A percentile compares a stretch with the other conserved stretches of the same genome.
These are phyloP conservation scores for Aspergillus sclerotiicarbonarius DNA, from an alignment of 495 filamentous ascomycete species.

Conservation along the genomic window DNA sequence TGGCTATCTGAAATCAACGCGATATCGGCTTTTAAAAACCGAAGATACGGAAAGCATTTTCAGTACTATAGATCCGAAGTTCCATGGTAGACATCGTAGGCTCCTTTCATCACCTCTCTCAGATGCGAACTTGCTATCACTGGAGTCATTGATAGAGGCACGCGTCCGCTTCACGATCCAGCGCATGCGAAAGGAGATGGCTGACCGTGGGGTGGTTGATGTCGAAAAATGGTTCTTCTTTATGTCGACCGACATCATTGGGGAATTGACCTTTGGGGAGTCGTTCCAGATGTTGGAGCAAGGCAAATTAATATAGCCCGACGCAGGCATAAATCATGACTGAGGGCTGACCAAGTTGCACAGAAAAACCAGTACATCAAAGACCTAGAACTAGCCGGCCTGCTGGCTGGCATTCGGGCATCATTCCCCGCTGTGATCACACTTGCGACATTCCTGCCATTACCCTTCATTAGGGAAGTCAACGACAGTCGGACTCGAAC, in stretches of 20 bases:
- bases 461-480: constrained; percentile 12
- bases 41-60: constrained; percentile 27
- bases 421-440: constrained; percentile 34
- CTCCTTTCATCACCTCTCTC: constrained; percentile 39
- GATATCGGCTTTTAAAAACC: constrained; percentile 18
- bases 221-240: constrained; percentile 57
- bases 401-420: constrained; percentile 28
- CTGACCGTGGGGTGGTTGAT: constrained; percentile 35
- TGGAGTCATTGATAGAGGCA: constrained; percentile 30
- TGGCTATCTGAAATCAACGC: constrained; percentile 20
- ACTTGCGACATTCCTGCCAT: constrained; percentile 8
- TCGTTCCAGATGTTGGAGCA: constrained; percentile 54
- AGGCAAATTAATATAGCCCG: constrained; percentile 33
- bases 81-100: constrained; percentile 28
- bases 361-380: constrained; percentile 43
- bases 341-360: no score
- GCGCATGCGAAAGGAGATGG: constrained; percentile 33
- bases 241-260: constrained; percentile 57
- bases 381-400: constrained; percentile 32
- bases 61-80: constrained; percentile 26
- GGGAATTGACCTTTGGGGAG: constrained; percentile 56
- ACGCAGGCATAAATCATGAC: background rate
- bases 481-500: constrained; percentile 13
- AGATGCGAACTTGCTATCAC: constrained; percentile 26
- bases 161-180: constrained; percentile 31